Base-by-base conservation (phyloP, 177 flowering plant genomes). In the Vitis hybrid region DNA sequence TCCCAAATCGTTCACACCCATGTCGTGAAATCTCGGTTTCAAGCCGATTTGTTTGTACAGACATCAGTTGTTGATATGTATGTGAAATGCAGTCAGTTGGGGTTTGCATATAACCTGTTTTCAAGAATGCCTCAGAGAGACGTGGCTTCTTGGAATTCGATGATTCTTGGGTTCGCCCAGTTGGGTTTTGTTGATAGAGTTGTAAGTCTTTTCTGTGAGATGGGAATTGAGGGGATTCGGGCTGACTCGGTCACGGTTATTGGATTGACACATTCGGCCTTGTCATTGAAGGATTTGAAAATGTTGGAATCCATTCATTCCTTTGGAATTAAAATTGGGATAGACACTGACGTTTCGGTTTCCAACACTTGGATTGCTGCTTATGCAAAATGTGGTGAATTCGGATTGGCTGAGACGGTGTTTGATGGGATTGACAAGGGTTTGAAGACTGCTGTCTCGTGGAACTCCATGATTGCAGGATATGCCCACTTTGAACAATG, bases 391-490 rank as follows among this genome's bases (percentile, higher is more conserved):
- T 86, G 89, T 15, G 74, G 73, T 34, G 86, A 90, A 20, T 64
- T 84, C 68, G 49, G 11, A 8, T 78, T 77, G 2, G 83, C 95
- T 7, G 77, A 82, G 77, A 67, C 15, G 61, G 78, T 90, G 6
- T 85, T 90, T 74, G 3, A 56, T 68, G 85, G 68, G 49, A 83
- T 86, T 62, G 69, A 73, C 39, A 22, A 6, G 29, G 72, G 13
- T 58, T 67, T 55, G 20, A 79, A 79, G 75, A 77, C 81, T 29
- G 78, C 82, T 10, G 78, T 88, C n/a, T 85, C 94, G 1, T 88
- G 94, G 94, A 90, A 90, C 78, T 79, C 86, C 10, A 20, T 86
- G 79, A 80, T 90, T 50, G 73, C 81, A 20, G 92, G 83, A 18
- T 84, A 53, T 68, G 76, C 87, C 14, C 54, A 67, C 55, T 52